Evolutionary conservation across 225 moss, liverwort and hornwort species (phyloP), one percentile per base, ranked within the genome.

Genomic region (Sphagnum tenellum): DNA sequence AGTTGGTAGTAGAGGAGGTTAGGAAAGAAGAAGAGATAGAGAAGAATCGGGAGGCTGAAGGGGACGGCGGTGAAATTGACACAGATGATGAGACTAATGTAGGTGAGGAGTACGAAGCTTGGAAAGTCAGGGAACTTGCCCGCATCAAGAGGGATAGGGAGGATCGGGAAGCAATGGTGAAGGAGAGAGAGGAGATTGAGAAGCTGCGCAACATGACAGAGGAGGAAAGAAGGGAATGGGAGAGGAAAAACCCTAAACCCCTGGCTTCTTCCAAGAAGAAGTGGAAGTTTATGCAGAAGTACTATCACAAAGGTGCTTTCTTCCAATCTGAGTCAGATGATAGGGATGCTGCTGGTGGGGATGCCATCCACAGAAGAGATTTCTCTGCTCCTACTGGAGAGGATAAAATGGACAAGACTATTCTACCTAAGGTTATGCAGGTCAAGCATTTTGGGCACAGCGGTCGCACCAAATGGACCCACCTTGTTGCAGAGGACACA

Each of bases 251-350:
- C 65, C 98, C 93, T 46, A 98, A 98, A 66, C 89, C 87, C 1
- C 70, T 87, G 55, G 79, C 89, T 5, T n/a, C 84, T 63, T 78
- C 87, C 61, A 98, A 98, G 71, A 93, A 93, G 79, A 98, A 98
- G 52, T 98, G 98, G 98, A 98, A 98, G 68, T 98, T 98, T 47
- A 98, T 93, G 98, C 98, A 98, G 76, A 98, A 98, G 63, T 98
- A 98, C 11, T 98, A 79, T 69, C 93, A 98, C 71, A 98, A 90
- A 76, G 98, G 98, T 57, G 90, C 98, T 55, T 98, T 98, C 84
- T 98, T 93, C 65, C 98, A 98, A 70, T 85, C 85, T 55, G 89
- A 90, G 69, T 76, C 89, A 9, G 98, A 98, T 76, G 92, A 89
- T 48, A 72, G 80, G 59, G 72, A 72, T 45, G 73, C 69, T 60